Evolutionary conservation across 2,329 filamentous ascomycete species (phyloP), one percentile per base, ranked within the genome.

Genomic region (Hymenoscyphus linearis): DNA sequence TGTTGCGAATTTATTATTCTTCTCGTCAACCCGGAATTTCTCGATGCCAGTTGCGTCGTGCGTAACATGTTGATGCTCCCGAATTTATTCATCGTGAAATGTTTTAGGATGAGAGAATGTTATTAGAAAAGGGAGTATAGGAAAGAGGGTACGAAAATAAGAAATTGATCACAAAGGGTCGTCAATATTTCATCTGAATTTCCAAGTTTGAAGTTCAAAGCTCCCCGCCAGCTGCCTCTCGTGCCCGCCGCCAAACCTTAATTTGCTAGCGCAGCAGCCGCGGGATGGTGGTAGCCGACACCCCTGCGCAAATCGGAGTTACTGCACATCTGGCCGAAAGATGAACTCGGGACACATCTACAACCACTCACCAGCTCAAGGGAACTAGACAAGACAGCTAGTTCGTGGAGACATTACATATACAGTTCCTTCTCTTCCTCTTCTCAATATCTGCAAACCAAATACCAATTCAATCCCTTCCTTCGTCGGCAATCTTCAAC

Each of bases 311-410:
- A 2, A 16, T 18, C 35, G 31, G 35, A 34, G 14, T 40, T 56
- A n/a, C 16, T 57, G 55, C 55, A 57, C 31, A 31, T 55, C 52
- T 60, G 58, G 52, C 58, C 58, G 34, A 55, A 44, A 40, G 40
- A n/a, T n/a, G n/a, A 47, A 9, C n/a, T 58, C 36, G 27, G 40
- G 57, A 59, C 57, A 53, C 34, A 54, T 54, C 31, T 59, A 40
- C 34, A 55, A 37, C 27, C 50, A 22, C 44, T 31, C 31, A 31
- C 31, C 10, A 31, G 31, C 31, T 31, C 31, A 31, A 31, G 31
- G 31, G 31, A 5, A 31, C 31, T 1, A 31, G 31, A 31, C 31
- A 31, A 31, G 31, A 5, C 31, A 31, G 31, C 31, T 31, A 31
- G 31, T n/a, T n/a, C n/a, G n/a, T 9, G 31, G 31, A 31, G 6